phyloP scores from a whole-genome alignment of 2,329 filamentous ascomycete genomes.

The Stagonosporopsis chrysanthemi region DNA sequence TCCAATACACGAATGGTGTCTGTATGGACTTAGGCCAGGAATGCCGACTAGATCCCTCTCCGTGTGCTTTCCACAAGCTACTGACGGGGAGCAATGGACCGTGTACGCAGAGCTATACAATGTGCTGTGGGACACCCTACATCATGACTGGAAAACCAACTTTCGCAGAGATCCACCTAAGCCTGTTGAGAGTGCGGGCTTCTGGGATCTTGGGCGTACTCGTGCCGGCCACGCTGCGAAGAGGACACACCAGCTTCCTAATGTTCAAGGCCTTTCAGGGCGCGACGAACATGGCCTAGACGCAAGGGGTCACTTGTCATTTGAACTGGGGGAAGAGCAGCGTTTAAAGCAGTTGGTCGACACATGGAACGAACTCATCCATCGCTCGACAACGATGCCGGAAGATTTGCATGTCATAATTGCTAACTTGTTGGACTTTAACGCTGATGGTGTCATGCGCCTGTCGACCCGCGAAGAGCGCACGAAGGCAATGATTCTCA shows the following conservation, averaged over 20 bases:
- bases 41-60: background rate
- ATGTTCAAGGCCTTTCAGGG: background rate
- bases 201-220: background rate
- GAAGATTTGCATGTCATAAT: slow-evolving; percentile 18
- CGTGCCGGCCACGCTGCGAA: background rate
- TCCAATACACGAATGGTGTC: slow-evolving; percentile 10
- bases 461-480: slow-evolving; percentile 8
- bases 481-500: slow-evolving; percentile 12
- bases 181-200: background rate
- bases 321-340: slow-evolving; percentile 5
- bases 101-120: slow-evolving; percentile 11
- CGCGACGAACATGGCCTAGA: background rate
- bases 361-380: slow-evolving; percentile 12
- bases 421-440: slow-evolving; percentile 17
- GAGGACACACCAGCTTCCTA: background rate
- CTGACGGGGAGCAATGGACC: background rate
- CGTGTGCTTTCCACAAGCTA: background rate
- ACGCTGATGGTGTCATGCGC: slow-evolving; percentile 11
- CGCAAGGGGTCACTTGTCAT: slow-evolving; percentile 5
- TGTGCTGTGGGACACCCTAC: slow-evolving; percentile 5
- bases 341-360: slow-evolving; percentile 15
- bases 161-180: slow-evolving; percentile 4
- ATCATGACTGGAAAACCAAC: slow-evolving; percentile 12
- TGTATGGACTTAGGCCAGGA: slow-evolving; percentile 1
- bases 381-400: slow-evolving; percentile 19